Evolutionary conservation across 495 filamentous ascomycete species (phyloP).

Genomic region (Peziza echinospora): DNA sequence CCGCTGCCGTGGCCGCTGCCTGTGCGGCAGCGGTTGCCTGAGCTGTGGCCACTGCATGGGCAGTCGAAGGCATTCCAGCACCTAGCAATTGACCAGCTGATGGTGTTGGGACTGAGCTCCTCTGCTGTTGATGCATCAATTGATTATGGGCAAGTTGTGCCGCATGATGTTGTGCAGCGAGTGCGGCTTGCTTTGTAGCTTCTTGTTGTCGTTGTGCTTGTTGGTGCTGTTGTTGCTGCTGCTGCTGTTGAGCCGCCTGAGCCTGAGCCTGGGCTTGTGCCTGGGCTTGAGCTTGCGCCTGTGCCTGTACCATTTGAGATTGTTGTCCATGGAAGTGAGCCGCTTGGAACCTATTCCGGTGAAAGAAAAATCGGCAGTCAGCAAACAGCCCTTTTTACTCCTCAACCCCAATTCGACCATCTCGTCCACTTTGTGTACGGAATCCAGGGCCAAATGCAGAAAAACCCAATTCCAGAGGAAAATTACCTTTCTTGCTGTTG

Average conservation of each 20-base stretch:
- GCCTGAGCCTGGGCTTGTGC: conserved; percentile 3
- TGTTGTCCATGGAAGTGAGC: conserved; percentile 3
- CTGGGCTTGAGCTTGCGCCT: conserved; percentile 1
- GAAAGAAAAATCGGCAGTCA: not conserved
- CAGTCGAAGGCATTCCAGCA: too few species aligned
- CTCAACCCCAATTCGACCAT: too few species aligned
- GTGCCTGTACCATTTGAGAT: conserved; percentile 10
- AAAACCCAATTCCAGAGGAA: not conserved
- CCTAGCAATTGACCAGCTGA: conserved; percentile 25
- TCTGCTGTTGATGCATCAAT: conserved; percentile 32
- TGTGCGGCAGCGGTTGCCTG: conserved; percentile 11
- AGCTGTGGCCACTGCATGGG: conserved; percentile 27
- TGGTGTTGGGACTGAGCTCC: conserved; percentile 25
- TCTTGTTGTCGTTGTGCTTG: conserved; percentile 12
- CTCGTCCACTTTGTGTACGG: too few species aligned
- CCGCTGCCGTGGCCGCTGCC: conserved; percentile 31
- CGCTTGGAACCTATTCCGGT: not conserved
- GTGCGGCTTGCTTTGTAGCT: conserved; percentile 2
- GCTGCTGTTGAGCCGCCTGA: conserved; percentile 1
- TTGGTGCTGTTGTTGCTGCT: conserved; percentile 10
- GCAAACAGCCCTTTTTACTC: not conserved
- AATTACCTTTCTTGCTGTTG: conserved; percentile 3
- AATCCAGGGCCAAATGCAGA: not conserved
- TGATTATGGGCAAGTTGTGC: conserved; percentile 28
- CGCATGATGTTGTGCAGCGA: conserved; percentile 24